These are phyloP conservation scores for Malania oleifera DNA, from an alignment of 164 flowering plant genomes.

Conservation along the genomic window DNA sequence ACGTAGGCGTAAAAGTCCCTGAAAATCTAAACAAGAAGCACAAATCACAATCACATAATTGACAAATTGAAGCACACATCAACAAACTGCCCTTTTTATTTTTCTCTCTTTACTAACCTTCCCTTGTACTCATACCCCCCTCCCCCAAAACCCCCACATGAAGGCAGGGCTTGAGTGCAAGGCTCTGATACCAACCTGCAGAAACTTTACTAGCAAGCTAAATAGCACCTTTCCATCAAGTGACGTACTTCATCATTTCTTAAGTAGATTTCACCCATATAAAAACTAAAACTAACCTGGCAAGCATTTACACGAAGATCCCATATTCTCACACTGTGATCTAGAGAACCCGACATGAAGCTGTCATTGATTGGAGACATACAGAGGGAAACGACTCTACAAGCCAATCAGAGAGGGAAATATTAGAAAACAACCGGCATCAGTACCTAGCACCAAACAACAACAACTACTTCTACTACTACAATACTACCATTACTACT, in stretches of 20 bases:
- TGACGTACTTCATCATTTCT: no score
- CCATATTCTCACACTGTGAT: slow-evolving; percentile 92
- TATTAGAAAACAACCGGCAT: neutral
- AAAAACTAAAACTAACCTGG: slow-evolving; percentile 59
- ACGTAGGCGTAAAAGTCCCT: slow-evolving; percentile 88
- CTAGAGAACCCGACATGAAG: slow-evolving; percentile 99
- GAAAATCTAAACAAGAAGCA: slow-evolving; percentile 58
- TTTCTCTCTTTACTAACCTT: no score
- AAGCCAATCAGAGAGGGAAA: slow-evolving; percentile 6
- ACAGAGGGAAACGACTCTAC: slow-evolving; percentile 88
- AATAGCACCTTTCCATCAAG: no score
- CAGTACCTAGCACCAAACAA: neutral
- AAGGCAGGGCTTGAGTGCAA: no score
- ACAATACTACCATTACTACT: no score
- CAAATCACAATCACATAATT: slow-evolving; percentile 22
- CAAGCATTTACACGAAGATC: slow-evolving; percentile 98
- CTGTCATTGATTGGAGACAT: slow-evolving; percentile 98
- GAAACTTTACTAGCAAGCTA: no score
- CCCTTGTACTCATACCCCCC: no score
- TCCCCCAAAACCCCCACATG: no score
- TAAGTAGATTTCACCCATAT: neutral
- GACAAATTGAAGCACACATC: neutral
- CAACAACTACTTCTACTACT: no score
- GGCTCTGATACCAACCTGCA: no score
- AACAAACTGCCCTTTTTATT: no score